Evolutionary conservation across 805 yeast genomes (phyloP).

Genomic region (Sugiyamaella smithiae): DNA sequence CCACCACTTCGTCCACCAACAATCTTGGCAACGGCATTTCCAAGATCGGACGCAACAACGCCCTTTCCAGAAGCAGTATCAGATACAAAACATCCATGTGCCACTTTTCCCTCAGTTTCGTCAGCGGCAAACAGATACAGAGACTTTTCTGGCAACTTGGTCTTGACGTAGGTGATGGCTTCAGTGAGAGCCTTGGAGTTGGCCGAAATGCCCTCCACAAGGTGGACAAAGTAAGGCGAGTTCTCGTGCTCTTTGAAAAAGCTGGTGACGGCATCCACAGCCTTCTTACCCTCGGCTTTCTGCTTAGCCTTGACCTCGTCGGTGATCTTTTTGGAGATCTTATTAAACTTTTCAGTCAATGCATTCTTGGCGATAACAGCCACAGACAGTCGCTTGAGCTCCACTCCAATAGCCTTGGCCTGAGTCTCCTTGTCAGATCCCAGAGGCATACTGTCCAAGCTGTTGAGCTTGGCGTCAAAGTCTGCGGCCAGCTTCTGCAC

Average conservation of each 20-base stretch:
- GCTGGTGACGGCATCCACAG: slow-evolving; percentile 69
- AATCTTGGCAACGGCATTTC: slow-evolving; percentile 60
- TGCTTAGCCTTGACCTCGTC: slow-evolving; percentile 86
- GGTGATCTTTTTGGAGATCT: slow-evolving; percentile 80
- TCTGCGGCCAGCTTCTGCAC: slow-evolving; percentile 83
- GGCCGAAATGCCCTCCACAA: slow-evolving; percentile 59
- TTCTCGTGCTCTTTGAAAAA: slow-evolving; percentile 59
- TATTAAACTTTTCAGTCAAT: slow-evolving; percentile 68
- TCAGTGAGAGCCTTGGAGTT: slow-evolving; percentile 94
- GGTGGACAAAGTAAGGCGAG: slow-evolving; percentile 60
- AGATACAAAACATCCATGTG: slow-evolving; percentile 91
- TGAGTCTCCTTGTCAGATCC: slow-evolving; percentile 76
- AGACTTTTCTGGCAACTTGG: slow-evolving; percentile 68
- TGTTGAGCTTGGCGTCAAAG: slow-evolving; percentile 58
- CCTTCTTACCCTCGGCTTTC: slow-evolving; percentile 81
- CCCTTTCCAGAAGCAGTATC: slow-evolving; percentile 68
- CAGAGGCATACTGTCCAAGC: slow-evolving; percentile 61
- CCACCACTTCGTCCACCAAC: slow-evolving; percentile 99
- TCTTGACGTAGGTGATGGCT: slow-evolving; percentile 79
- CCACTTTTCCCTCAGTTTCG: slow-evolving; percentile 61
- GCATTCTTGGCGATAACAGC: slow-evolving; percentile 77
- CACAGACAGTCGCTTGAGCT: slow-evolving; percentile 75
- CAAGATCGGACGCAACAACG: slow-evolving; percentile 66
- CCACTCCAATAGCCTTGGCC: slow-evolving; percentile 80
- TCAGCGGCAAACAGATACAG: slow-evolving; percentile 77